Percentiles rank a stretch among this genome's conserved stretches.
phyloP scores from a whole-genome alignment of 2,329 filamentous ascomycete genomes.

The Calonectria leucothoes region DNA sequence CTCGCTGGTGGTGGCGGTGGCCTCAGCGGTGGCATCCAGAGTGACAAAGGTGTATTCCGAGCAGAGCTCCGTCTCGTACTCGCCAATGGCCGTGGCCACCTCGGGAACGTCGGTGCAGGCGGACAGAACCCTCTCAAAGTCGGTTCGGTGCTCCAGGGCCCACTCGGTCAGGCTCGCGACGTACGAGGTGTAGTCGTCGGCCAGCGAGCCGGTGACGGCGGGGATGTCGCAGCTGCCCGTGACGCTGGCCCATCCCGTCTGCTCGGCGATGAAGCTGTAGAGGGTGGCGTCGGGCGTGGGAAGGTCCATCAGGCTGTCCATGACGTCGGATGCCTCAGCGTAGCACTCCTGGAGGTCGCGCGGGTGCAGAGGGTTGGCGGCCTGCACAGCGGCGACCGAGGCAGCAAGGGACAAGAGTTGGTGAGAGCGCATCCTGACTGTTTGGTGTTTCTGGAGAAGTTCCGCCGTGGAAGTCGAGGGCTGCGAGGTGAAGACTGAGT shows the following conservation, averaged over 20 bases:
- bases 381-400: not conserved
- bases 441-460: not conserved
- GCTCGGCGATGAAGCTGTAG: not conserved
- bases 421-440: not conserved
- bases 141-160: not conserved
- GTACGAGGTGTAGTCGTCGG: not conserved
- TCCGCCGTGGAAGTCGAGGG: not conserved
- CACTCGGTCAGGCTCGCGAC: not conserved
- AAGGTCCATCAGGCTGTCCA: not conserved
- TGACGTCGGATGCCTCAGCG: not conserved
- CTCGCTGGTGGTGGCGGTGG: not conserved
- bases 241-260: not conserved
- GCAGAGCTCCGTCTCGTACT: not conserved
- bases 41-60: not conserved
- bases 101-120: not conserved
- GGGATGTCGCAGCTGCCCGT: not conserved
- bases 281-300: not conserved
- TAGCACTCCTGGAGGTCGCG: not conserved
- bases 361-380: not conserved
- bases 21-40: not conserved
- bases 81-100: not conserved
- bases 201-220: not conserved
- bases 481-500: not conserved
- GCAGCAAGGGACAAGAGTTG: not conserved
- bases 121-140: not conserved